Conservation (phyloP, 805 yeast genomes). For the Sporopachydermia lactativora region DNA sequence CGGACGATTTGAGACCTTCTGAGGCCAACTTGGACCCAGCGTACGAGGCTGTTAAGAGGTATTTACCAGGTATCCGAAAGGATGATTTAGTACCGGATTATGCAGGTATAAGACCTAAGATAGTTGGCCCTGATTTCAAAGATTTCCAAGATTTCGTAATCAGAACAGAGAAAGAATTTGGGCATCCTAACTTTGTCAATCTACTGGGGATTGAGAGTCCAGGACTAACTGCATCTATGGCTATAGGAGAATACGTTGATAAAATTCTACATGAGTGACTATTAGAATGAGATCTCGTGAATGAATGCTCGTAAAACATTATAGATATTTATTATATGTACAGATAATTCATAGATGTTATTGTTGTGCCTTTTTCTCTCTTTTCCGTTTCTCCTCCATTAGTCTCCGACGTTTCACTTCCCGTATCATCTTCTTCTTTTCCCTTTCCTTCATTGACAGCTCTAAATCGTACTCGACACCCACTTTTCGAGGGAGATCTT, state of each 20-base stretch:
- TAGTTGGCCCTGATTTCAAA: slow-evolving; percentile 29
- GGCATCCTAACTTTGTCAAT: slow-evolving; percentile 66
- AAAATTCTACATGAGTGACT: slow-evolving; percentile 8
- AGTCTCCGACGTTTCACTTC: slow-evolving; percentile 2
- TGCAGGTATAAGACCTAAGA: slow-evolving; percentile 76
- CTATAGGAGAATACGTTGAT: slow-evolving; percentile 63
- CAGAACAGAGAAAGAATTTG: slow-evolving; percentile 38
- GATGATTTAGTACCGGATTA: slow-evolving; percentile 50
- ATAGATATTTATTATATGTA: background rate
- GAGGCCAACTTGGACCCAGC: slow-evolving; percentile 38
- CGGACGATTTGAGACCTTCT: slow-evolving; percentile 34
- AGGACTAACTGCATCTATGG: slow-evolving; percentile 73
- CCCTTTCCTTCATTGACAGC: slow-evolving; percentile 7
- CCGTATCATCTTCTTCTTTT: slow-evolving; percentile 10
- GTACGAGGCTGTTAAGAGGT: slow-evolving; percentile 38
- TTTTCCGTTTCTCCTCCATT: slow-evolving; percentile 6
- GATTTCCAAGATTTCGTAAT: slow-evolving; percentile 64
- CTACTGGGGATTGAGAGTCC: slow-evolving; percentile 82
- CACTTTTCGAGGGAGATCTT: slow-evolving; percentile 37
- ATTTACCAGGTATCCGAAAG: slow-evolving; percentile 45
- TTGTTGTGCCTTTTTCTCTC: background rate
- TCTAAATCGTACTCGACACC: background rate
- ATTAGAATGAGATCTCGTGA: no score
- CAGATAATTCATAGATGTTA: no score
- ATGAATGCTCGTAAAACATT: no score